Percentiles rank a stretch among this genome's conserved stretches.
These are phyloP conservation scores for Paxillus rubicundulus DNA, from an alignment of 768 basidiomycete species.

Conservation along the genomic window DNA sequence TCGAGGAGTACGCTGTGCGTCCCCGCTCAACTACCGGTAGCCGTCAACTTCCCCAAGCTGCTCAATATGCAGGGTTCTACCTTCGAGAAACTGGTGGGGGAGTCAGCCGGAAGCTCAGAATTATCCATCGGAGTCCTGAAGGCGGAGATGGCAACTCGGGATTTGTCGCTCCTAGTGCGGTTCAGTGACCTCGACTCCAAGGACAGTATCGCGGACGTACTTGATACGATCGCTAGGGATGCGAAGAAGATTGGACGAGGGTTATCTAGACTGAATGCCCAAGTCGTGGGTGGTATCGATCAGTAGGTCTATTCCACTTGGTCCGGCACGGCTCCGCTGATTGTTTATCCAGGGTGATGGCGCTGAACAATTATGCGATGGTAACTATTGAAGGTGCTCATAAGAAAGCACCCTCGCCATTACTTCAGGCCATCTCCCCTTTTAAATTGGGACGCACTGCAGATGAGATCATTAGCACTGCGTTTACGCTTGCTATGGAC, in stretches of 20 bases:
- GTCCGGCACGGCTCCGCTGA: conserved; percentile 1
- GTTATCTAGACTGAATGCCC: conserved; percentile 61
- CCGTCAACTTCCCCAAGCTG: conserved; percentile 60
- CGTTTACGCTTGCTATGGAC: conserved; percentile 64
- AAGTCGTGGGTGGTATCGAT: conserved; percentile 72
- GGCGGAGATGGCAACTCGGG: conserved; percentile 73
- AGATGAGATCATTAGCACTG: conserved; percentile 46
- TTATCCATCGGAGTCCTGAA: conserved; percentile 70
- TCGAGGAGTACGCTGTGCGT: conserved; percentile 47
- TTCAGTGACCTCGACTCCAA: conserved; percentile 60
- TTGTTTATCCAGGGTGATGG: conserved; percentile 52
- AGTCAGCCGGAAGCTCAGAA: conserved; percentile 54
- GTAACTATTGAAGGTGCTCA: conserved; percentile 46
- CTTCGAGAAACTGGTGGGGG: conserved; percentile 62
- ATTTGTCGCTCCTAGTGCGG: conserved; percentile 61
- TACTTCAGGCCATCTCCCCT: conserved; percentile 40
- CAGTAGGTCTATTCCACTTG: conserved; percentile 42
- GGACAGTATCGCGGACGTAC: conserved; percentile 51
- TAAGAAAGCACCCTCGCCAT: conserved; percentile 23
- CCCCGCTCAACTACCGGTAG: conserved; percentile 20
- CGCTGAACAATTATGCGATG: conserved; percentile 71
- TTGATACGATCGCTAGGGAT: conserved; percentile 55
- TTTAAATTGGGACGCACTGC: conserved; percentile 35
- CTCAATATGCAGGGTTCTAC: conserved; percentile 57
- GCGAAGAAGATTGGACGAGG: conserved; percentile 60